Percentiles rank a stretch among this genome's conserved stretches.
phyloP scores from a whole-genome alignment of 139 green algal genomes.

The Coelastrella sp. region DNA sequence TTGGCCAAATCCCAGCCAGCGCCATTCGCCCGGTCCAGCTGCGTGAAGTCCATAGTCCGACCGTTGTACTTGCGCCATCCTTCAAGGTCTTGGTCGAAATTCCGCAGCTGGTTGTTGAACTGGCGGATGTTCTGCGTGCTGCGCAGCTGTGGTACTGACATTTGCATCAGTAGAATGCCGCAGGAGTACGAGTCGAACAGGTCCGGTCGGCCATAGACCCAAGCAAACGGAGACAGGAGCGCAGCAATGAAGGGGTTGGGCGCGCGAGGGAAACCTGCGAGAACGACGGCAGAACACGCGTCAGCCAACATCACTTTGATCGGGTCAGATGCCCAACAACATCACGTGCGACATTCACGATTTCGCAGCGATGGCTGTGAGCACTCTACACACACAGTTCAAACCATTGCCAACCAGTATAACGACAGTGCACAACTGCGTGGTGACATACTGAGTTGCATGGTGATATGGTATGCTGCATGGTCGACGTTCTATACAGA shows the following conservation, averaged over 20 bases:
- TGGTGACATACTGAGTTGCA: too few species aligned
- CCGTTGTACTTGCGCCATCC: constrained; percentile 59
- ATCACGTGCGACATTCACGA: too few species aligned
- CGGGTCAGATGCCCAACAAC: too few species aligned
- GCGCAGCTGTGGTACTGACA: constrained; percentile 84
- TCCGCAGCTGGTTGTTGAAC: constrained; percentile 73
- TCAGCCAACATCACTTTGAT: neutral
- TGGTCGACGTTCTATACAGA: too few species aligned
- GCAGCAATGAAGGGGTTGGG: constrained; percentile 79
- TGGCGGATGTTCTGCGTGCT: constrained; percentile 55
- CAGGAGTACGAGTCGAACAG: constrained; percentile 91
- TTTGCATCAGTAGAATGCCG: constrained; percentile 82
- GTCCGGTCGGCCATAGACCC: constrained; percentile 85
- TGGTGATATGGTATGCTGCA: too few species aligned
- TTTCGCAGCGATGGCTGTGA: too few species aligned
- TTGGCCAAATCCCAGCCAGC: constrained; percentile 95
- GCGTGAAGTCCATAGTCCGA: constrained; percentile 72
- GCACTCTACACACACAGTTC: too few species aligned
- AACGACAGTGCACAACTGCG: too few species aligned
- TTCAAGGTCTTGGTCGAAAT: constrained; percentile 71
- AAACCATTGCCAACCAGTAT: too few species aligned
- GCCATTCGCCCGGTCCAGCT: constrained; percentile 78
- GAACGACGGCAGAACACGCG: neutral
- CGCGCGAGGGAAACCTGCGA: constrained; percentile 77
- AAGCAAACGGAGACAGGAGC: constrained; percentile 82